Evolutionary conservation across 176 grass and related monocot genomes (phyloP).

Genomic region (Aegilops bicornis): DNA sequence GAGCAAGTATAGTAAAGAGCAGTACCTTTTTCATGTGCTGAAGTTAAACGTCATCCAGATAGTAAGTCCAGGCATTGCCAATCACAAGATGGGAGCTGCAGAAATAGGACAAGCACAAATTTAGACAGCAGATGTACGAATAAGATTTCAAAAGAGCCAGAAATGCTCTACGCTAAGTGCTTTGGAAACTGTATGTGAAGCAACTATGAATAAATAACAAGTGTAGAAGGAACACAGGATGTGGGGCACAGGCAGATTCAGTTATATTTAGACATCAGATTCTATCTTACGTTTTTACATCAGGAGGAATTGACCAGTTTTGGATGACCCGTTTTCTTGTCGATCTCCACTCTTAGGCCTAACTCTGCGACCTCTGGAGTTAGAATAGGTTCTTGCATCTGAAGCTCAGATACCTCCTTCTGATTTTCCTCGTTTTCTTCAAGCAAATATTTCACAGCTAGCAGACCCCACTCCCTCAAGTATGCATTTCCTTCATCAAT

Average conservation of each 20-base stretch:
- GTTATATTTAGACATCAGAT: neutral
- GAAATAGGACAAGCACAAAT: constrained; percentile 1
- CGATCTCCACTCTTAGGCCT: constrained; percentile 81
- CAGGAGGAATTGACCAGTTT: constrained; percentile 81
- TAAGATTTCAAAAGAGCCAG: neutral
- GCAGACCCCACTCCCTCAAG: constrained; percentile 85
- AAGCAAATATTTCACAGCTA: constrained; percentile 78
- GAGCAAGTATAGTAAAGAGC: no score
- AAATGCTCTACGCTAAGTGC: neutral
- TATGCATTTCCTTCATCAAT: constrained; percentile 88
- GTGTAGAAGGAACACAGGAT: neutral
- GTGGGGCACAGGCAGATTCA: neutral
- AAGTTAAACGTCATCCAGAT: neutral
- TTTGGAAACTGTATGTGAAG: neutral
- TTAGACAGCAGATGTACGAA: neutral
- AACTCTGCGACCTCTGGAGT: constrained; percentile 70
- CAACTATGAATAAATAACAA: neutral
- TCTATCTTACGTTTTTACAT: constrained; percentile 30
- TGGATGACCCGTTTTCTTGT: constrained; percentile 55
- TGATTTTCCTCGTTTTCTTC: constrained; percentile 87
- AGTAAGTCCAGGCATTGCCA: neutral
- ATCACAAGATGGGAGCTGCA: neutral
- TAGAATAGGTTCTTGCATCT: constrained; percentile 75
- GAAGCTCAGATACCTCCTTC: constrained; percentile 62
- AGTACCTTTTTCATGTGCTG: neutral